Evolutionary conservation across 164 flowering plant species (phyloP).

Genomic region (Vitis labrusca): DNA sequence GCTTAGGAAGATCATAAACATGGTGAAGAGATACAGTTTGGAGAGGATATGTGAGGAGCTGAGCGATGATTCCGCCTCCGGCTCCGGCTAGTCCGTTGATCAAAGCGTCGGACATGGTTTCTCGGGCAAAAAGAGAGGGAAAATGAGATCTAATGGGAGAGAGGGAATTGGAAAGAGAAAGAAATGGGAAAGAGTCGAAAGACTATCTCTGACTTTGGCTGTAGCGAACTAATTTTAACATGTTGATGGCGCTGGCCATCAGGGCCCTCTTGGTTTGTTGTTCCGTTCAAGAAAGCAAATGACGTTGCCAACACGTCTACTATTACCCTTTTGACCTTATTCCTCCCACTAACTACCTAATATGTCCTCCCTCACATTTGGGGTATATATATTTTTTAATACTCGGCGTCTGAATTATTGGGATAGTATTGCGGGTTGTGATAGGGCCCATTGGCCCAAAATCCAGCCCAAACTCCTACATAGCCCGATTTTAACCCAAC

Average conservation of each 20-base stretch:
- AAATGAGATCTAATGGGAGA: background rate
- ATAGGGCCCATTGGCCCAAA: too few relatives aligned
- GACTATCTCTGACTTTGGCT: background rate
- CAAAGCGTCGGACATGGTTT: slow-evolving; percentile 85
- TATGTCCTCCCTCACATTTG: too few relatives aligned
- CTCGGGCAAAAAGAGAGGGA: slow-evolving; percentile 2
- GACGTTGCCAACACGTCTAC: background rate
- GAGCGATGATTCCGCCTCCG: slow-evolving; percentile 95
- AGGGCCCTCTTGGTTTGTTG: background rate
- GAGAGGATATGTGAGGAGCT: slow-evolving; percentile 89
- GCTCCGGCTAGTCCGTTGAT: slow-evolving; percentile 98
- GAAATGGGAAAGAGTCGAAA: background rate
- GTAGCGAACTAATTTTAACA: background rate
- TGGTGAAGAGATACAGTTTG: slow-evolving; percentile 56
- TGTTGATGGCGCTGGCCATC: background rate
- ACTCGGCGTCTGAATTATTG: too few relatives aligned
- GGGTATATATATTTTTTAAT: too few relatives aligned
- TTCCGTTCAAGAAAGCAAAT: slow-evolving; percentile 6
- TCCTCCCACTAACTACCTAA: too few relatives aligned
- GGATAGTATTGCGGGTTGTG: too few relatives aligned
- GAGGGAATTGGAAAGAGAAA: background rate
- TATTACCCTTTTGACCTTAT: too few relatives aligned
- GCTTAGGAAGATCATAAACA: background rate
- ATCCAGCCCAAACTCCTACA: too few relatives aligned
- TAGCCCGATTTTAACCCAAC: too few relatives aligned